phyloP scores from a whole-genome alignment of 805 yeast species.

The Yamadazyma phyllophila region DNA sequence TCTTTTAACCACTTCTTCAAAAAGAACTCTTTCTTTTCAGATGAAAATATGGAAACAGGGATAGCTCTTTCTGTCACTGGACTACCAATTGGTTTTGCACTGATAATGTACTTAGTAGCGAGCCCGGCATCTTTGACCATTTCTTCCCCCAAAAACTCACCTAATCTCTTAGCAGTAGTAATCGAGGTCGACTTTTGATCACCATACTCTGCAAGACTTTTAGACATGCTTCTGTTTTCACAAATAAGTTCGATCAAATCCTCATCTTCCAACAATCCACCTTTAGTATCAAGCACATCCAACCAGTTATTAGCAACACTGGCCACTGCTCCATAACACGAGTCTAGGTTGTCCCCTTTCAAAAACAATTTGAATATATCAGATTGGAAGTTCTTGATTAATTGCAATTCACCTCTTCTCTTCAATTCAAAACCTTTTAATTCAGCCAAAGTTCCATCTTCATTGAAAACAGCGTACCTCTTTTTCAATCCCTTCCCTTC shows the following conservation, averaged over 20 bases:
- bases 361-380: slow-evolving; percentile 89
- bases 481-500: slow-evolving; percentile 97
- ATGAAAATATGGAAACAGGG: slow-evolving; percentile 93
- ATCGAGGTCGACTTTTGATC: slow-evolving; percentile 91
- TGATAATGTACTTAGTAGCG: slow-evolving; percentile 90
- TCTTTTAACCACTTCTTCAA: slow-evolving; percentile 87
- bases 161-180: slow-evolving; percentile 89
- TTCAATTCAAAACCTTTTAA: slow-evolving; percentile 95
- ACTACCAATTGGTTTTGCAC: slow-evolving; percentile 75
- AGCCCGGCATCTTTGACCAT: slow-evolving; percentile 96
- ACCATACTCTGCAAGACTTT: slow-evolving; percentile 83
- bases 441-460: slow-evolving; percentile 92
- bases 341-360: slow-evolving; percentile 75
- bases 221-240: slow-evolving; percentile 94
- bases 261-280: slow-evolving; percentile 84
- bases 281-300: slow-evolving; percentile 86
- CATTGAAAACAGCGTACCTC: slow-evolving; percentile 94
- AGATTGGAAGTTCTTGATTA: slow-evolving; percentile 92
- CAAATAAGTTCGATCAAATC: slow-evolving; percentile 93
- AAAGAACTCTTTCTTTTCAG: slow-evolving; percentile 77
- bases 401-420: slow-evolving; percentile 91
- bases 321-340: slow-evolving; percentile 87
- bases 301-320: slow-evolving; percentile 93
- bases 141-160: slow-evolving; percentile 92
- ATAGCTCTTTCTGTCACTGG: slow-evolving; percentile 96